Evolutionary conservation across 352 stramenopile species (phyloP).

Genomic region (Pythium biforme): DNA sequence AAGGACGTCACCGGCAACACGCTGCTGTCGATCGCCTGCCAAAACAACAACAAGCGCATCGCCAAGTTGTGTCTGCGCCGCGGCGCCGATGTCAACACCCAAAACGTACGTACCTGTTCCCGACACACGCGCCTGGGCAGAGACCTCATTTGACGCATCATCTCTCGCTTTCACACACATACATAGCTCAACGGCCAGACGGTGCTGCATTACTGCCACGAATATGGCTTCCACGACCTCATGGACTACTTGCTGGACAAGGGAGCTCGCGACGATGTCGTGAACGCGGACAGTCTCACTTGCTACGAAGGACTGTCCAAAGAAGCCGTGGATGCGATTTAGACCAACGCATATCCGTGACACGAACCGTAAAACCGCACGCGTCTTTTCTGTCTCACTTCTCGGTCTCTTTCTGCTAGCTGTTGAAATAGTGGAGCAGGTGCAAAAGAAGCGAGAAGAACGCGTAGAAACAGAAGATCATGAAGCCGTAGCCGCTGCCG

Average conservation of each 20-base stretch:
- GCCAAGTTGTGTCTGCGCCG: constrained; percentile 92
- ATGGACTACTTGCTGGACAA: constrained; percentile 96
- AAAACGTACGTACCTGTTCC: constrained; percentile 63
- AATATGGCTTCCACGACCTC: constrained; percentile 94
- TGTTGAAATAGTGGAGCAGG: constrained; percentile 81
- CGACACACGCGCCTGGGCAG: too few relatives aligned
- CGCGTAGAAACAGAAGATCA: constrained; percentile 86
- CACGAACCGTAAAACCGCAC: too few relatives aligned
- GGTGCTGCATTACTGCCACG: constrained; percentile 91
- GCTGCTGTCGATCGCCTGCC: constrained; percentile 91
- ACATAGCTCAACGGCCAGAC: constrained; percentile 88
- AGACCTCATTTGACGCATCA: too few relatives aligned
- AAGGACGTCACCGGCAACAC: constrained; percentile 92
- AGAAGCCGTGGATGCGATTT: constrained; percentile 79
- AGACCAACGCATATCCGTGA: constrained; percentile 7
- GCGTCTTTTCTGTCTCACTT: not conserved
- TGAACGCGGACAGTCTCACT: constrained; percentile 93
- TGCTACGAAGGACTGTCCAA: constrained; percentile 93
- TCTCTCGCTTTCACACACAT: not conserved
- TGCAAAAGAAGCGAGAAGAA: constrained; percentile 71
- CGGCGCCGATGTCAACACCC: constrained; percentile 91
- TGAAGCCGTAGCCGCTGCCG: constrained; percentile 75
- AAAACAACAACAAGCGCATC: constrained; percentile 97
- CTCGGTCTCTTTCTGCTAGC: constrained; percentile 23
- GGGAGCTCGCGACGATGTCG: constrained; percentile 87